Conservation (phyloP, 2,329 filamentous ascomycete species). For the Fusarium sp. region DNA sequence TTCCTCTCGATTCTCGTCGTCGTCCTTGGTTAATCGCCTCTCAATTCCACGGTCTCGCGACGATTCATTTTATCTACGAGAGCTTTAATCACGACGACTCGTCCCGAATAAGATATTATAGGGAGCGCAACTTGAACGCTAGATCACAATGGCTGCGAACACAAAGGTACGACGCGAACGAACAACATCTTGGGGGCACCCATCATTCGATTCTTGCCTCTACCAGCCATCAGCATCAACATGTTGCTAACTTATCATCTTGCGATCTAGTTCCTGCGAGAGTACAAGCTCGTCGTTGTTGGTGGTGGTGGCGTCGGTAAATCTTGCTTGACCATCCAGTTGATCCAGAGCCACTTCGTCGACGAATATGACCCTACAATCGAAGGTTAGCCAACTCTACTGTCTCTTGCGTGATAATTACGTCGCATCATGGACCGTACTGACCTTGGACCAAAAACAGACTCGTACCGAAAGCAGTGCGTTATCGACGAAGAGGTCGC, state of each 20-base stretch:
- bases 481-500: constrained; percentile 98
- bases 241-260: constrained; percentile 36
- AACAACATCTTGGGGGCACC: neutral
- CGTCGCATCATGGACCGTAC: constrained; percentile 37
- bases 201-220: neutral
- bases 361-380: constrained; percentile 99
- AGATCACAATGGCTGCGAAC: constrained; percentile 55
- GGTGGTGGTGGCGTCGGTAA: constrained; percentile 99
- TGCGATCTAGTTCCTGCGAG: constrained; percentile 79
- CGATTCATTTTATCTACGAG: constrained; percentile 33
- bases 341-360: constrained; percentile 96
- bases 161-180: constrained; percentile 53
- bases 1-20: constrained; percentile 20
- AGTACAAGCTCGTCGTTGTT: constrained; percentile 97
- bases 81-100: constrained; percentile 38
- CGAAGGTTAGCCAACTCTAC: constrained; percentile 77
- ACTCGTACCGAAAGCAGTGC: constrained; percentile 99
- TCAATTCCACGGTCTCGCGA: constrained; percentile 38
- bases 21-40: constrained; percentile 29
- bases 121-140: constrained; percentile 41
- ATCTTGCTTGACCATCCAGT: constrained; percentile 98
- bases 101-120: constrained; percentile 34
- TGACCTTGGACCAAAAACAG: constrained; percentile 62
- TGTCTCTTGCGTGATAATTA: neutral
- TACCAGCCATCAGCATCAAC: neutral